Evolutionary conservation across 371 early-diverging fungal genomes (phyloP).

Genomic region (Mucor irregularis): DNA sequence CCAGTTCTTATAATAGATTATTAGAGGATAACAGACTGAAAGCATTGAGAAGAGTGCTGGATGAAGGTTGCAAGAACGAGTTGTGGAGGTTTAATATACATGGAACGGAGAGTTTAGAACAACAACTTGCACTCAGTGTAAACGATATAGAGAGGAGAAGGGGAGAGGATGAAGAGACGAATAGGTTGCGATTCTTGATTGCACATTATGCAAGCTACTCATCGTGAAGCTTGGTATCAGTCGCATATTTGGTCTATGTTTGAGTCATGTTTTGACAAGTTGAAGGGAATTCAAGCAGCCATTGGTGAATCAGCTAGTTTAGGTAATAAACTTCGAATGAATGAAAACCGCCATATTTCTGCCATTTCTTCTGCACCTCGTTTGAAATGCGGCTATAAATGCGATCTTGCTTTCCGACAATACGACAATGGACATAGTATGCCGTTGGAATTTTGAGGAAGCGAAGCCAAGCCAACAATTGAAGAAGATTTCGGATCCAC

Average conservation of each 20-base stretch:
- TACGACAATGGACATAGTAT: constrained; percentile 1
- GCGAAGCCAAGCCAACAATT: constrained; percentile 11
- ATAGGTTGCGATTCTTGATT: no score
- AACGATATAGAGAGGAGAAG: no score
- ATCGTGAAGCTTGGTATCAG: constrained; percentile 19
- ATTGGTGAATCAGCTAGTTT: constrained; percentile 3
- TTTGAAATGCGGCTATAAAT: background rate
- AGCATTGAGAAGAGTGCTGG: no score
- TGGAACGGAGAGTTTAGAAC: no score
- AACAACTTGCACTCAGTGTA: no score
- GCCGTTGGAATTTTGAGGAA: constrained; percentile 14
- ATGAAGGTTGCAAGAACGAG: no score
- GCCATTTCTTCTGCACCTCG: background rate
- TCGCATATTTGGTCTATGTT: constrained; percentile 21
- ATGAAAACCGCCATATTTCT: background rate
- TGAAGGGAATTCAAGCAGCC: background rate
- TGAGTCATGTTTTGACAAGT: constrained; percentile 1
- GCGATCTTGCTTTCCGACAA: constrained; percentile 10
- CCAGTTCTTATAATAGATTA: no score
- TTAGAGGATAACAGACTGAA: no score
- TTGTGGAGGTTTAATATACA: no score
- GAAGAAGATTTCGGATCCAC: constrained; percentile 5
- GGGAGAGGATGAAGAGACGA: no score
- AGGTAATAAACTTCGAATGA: background rate
- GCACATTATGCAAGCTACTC: no score